Percentiles rank a stretch among this genome's conserved stretches.
These are phyloP conservation scores for Papiliotrema nemorosa DNA, from an alignment of 1,284 basidiomycete genomes.

Conservation along the genomic window DNA sequence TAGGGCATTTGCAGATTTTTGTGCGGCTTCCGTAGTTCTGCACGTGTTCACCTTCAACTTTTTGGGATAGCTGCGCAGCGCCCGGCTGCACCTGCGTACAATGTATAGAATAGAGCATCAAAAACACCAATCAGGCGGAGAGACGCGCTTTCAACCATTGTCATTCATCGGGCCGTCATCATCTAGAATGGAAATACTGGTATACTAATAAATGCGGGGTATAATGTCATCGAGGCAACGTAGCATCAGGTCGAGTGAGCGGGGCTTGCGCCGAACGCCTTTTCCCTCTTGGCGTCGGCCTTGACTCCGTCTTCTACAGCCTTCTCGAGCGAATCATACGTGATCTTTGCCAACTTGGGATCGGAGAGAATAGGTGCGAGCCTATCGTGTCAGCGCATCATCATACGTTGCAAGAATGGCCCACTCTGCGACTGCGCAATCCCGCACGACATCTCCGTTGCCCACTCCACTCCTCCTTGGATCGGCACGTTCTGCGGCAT, in stretches of 20 bases:
- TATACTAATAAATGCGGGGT: conserved; percentile 1
- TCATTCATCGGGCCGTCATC: no score
- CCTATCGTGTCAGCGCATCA: background rate
- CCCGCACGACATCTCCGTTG: conserved; percentile 43
- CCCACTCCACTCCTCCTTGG: conserved; percentile 28
- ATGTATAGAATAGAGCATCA: background rate
- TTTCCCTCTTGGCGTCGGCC: conserved; percentile 7
- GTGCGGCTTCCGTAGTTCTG: conserved; percentile 85
- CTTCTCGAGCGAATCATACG: conserved; percentile 27
- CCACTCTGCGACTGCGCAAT: conserved; percentile 45
- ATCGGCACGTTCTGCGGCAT: conserved; percentile 12
- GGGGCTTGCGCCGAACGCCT: background rate
- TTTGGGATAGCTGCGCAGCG: conserved; percentile 57
- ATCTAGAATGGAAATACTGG: no score
- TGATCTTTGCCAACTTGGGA: conserved; percentile 18
- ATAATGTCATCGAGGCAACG: background rate
- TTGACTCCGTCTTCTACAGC: conserved; percentile 29
- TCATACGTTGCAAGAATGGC: conserved; percentile 9
- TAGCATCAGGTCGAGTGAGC: background rate
- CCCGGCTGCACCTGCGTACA: background rate
- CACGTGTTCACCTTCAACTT: conserved; percentile 99
- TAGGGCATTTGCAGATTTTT: conserved; percentile 95
- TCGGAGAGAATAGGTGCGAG: conserved; percentile 18
- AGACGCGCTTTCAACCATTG: no score
- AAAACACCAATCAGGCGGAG: background rate